phyloP scores from a whole-genome alignment of 192 early-diverging fungal species.

The Mortierella antarctica region DNA sequence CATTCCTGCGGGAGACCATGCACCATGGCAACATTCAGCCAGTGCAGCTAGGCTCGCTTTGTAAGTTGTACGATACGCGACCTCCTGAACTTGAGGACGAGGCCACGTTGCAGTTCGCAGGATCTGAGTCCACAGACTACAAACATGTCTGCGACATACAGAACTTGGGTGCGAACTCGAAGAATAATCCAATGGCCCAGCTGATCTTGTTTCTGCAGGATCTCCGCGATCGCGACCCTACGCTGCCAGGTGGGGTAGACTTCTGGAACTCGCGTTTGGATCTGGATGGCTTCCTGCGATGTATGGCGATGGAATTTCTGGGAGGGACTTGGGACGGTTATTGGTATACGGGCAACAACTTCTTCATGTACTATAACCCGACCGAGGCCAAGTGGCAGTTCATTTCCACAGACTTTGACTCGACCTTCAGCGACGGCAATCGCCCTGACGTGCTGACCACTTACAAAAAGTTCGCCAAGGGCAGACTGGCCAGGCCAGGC shows the following conservation, averaged over 20 bases:
- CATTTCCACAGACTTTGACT: slow-evolving; percentile 56
- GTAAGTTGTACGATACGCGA: slow-evolving; percentile 31
- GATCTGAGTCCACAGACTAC: slow-evolving; percentile 26
- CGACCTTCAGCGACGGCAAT: slow-evolving; percentile 53
- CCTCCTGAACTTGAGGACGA: slow-evolving; percentile 25
- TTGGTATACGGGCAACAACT: slow-evolving; percentile 54
- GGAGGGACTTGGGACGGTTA: slow-evolving; percentile 52
- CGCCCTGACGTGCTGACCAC: slow-evolving; percentile 16
- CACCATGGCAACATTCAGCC: slow-evolving; percentile 12
- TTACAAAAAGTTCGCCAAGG: slow-evolving; percentile 39
- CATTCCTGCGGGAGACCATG: slow-evolving; percentile 41
- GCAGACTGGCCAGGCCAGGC: slow-evolving; percentile 3
- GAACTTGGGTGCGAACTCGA: slow-evolving; percentile 25
- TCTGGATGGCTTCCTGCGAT: slow-evolving; percentile 33
- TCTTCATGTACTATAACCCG: slow-evolving; percentile 44
- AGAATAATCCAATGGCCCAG: slow-evolving; percentile 28
- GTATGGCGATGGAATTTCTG: slow-evolving; percentile 51
- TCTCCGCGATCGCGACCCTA: slow-evolving; percentile 33
- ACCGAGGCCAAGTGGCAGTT: slow-evolving; percentile 20
- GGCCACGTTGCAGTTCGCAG: slow-evolving; percentile 43
- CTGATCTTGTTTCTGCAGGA: slow-evolving; percentile 48
- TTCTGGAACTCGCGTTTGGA: slow-evolving; percentile 44
- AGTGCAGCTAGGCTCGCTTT: slow-evolving; percentile 29
- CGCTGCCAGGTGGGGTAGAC: slow-evolving; percentile 3
- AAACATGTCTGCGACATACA: slow-evolving; percentile 46